phyloP scores from a whole-genome alignment of 768 basidiomycete species.

The Termitomyces sp. region DNA sequence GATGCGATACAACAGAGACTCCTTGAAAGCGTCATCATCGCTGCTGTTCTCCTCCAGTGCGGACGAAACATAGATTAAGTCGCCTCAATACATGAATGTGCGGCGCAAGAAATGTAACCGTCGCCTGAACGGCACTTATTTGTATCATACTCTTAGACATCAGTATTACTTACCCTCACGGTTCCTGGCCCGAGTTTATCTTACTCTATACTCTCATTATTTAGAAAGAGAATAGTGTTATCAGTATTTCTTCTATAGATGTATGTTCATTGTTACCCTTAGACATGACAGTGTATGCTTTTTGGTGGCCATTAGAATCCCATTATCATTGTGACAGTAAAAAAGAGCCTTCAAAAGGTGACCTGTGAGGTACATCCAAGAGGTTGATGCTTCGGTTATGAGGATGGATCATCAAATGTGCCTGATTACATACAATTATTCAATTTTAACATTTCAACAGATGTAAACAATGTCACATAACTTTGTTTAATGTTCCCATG shows the following conservation, averaged over 20 bases:
- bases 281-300: too few species aligned
- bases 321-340: too few species aligned
- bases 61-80: constrained; percentile 57
- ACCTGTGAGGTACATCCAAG: too few species aligned
- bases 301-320: too few species aligned
- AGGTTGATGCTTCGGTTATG: too few species aligned
- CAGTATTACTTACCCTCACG: background rate
- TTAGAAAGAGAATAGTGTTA: background rate
- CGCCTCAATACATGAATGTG: background rate
- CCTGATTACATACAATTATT: too few species aligned
- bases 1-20: constrained; percentile 51
- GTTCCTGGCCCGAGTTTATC: background rate
- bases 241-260: background rate
- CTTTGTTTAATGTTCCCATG: too few species aligned
- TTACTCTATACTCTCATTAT: background rate
- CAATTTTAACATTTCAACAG: too few species aligned
- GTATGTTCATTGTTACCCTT: background rate
- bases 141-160: background rate
- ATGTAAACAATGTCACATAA: too few species aligned
- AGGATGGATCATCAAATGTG: too few species aligned
- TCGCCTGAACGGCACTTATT: background rate
- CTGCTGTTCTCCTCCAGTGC: constrained; percentile 48
- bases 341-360: too few species aligned
- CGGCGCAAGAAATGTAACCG: background rate
- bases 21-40: constrained; percentile 44